These are phyloP conservation scores for Colletotrichum incanum DNA, from an alignment of 2,329 filamentous ascomycete species.

Conservation along the genomic window DNA sequence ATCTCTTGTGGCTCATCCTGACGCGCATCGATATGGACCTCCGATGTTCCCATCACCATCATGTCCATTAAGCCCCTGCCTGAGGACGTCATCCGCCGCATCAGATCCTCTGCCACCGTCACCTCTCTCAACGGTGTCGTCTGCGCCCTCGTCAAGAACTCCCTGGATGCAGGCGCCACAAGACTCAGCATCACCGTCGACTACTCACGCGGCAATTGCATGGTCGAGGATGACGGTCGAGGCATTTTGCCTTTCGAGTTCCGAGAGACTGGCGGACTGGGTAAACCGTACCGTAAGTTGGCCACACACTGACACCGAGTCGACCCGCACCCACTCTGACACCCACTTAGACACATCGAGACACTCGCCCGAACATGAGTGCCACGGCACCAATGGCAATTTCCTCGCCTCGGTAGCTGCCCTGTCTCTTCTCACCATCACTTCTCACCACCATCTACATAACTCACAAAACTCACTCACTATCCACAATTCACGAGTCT, in stretches of 20 bases:
- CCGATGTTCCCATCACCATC: slow-evolving; percentile 42
- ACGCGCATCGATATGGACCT: slow-evolving; percentile 25
- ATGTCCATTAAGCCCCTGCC: slow-evolving; percentile 81
- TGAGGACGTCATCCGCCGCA: slow-evolving; percentile 79
- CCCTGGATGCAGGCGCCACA: slow-evolving; percentile 83
- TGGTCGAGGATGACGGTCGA: slow-evolving; percentile 86
- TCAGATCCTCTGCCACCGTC: slow-evolving; percentile 88
- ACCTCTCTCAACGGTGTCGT: slow-evolving; percentile 81
- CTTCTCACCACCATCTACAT: slow-evolving; percentile 77
- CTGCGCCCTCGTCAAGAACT: slow-evolving; percentile 83
- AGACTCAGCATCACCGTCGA: slow-evolving; percentile 81
- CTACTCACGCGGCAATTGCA: slow-evolving; percentile 81
- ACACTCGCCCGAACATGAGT: slow-evolving; percentile 59
- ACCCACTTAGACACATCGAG: slow-evolving; percentile 82
- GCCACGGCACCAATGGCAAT: slow-evolving; percentile 79
- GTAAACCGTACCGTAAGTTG: slow-evolving; percentile 78
- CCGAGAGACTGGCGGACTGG: slow-evolving; percentile 76
- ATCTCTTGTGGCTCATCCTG: slow-evolving; percentile 13
- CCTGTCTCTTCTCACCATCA: slow-evolving; percentile 83
- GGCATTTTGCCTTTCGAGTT: slow-evolving; percentile 87
- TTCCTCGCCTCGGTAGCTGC: slow-evolving; percentile 85
- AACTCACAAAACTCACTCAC: slow-evolving; percentile 76
- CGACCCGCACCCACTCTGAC: slow-evolving; percentile 31
- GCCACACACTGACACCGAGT: neutral
- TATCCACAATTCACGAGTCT: slow-evolving; percentile 78